phyloP scores from a whole-genome alignment of 768 basidiomycete species.

The Porphyrellus cyaneotinctus region DNA sequence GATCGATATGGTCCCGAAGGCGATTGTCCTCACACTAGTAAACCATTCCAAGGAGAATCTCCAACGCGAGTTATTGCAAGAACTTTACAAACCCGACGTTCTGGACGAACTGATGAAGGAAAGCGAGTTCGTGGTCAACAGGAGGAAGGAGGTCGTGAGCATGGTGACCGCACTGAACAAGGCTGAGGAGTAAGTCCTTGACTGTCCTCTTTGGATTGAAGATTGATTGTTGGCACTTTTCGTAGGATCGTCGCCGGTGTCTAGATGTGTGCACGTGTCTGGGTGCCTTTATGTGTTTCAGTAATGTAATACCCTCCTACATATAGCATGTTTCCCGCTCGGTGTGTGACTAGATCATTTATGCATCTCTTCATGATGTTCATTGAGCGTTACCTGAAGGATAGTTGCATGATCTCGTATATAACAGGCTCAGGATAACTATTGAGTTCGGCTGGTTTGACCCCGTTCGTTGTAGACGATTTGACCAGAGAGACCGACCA shows the following conservation, averaged over 20 bases:
- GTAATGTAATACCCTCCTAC: slow-evolving; percentile 31
- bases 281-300: slow-evolving; percentile 8
- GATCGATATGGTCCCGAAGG: slow-evolving; percentile 99
- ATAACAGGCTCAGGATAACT: neutral
- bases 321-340: slow-evolving; percentile 19
- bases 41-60: slow-evolving; percentile 91
- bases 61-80: slow-evolving; percentile 89
- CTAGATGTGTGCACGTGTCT: slow-evolving; percentile 25
- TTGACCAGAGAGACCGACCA: too few relatives aligned
- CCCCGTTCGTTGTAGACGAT: too few relatives aligned
- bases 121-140: slow-evolving; percentile 82
- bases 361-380: slow-evolving; percentile 7
- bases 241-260: slow-evolving; percentile 63
- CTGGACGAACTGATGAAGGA: slow-evolving; percentile 94
- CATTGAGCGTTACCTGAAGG: neutral
- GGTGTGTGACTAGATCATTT: slow-evolving; percentile 17
- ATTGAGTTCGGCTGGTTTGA: too few relatives aligned
- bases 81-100: slow-evolving; percentile 96
- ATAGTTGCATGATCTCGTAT: neutral
- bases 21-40: slow-evolving; percentile 87
- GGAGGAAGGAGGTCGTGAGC: slow-evolving; percentile 89
- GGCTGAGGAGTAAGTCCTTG: slow-evolving; percentile 88
- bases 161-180: slow-evolving; percentile 96
- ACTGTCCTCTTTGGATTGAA: neutral
- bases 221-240: slow-evolving; percentile 9